A percentile compares a stretch with the other conserved stretches of the same genome.
phyloP scores from a whole-genome alignment of 208 protist species.

The Leptomonas pyrrhocoris region DNA sequence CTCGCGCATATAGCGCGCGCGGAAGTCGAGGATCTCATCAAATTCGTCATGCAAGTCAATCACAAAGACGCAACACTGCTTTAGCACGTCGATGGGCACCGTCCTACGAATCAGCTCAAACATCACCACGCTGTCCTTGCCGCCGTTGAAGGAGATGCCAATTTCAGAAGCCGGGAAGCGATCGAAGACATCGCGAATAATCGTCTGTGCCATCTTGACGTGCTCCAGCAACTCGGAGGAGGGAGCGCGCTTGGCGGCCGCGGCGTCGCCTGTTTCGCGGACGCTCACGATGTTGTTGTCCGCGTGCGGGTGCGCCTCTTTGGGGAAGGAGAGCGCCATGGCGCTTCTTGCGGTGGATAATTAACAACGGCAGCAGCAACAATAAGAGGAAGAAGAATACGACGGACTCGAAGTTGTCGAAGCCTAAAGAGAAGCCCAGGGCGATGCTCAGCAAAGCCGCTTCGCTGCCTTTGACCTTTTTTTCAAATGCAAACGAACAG shows the following conservation, averaged over 20 bases:
- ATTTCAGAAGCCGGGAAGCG: constrained; percentile 54
- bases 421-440: background rate
- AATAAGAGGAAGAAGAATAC: background rate
- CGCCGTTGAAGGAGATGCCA: constrained; percentile 90
- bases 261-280: background rate
- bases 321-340: constrained; percentile 6
- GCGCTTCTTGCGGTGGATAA: background rate
- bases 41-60: constrained; percentile 72
- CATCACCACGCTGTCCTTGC: constrained; percentile 91
- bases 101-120: constrained; percentile 67
- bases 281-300: background rate
- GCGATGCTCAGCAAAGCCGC: background rate
- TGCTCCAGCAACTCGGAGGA: constrained; percentile 10
- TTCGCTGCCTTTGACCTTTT: too few relatives aligned
- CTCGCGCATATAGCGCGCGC: constrained; percentile 46
- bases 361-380: too few relatives aligned
- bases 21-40: constrained; percentile 71
- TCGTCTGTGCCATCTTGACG: constrained; percentile 16
- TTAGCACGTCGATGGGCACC: constrained; percentile 44
- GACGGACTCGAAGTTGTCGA: background rate
- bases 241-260: background rate
- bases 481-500: constrained; percentile 7
- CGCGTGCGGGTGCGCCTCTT: constrained; percentile 1
- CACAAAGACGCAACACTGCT: constrained; percentile 60
- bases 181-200: constrained; percentile 49